Evolutionary conservation across 2,329 filamentous ascomycete species (phyloP).

Genomic region (Atkinsonella texensis): DNA sequence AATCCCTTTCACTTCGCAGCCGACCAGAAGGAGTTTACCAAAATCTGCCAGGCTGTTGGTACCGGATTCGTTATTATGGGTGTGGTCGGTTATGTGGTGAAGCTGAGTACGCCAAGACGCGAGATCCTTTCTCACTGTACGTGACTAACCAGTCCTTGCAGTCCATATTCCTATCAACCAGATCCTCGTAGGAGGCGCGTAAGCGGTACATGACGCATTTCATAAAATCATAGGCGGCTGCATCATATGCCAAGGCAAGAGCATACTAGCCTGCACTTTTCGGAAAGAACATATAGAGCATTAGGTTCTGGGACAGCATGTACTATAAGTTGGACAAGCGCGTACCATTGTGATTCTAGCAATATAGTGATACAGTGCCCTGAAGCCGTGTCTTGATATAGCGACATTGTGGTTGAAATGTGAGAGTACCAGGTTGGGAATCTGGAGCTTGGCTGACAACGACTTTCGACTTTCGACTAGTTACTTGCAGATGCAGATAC

Average conservation of each 20-base stretch:
- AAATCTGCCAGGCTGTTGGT: slow-evolving; percentile 47
- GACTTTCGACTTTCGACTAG: too few relatives aligned
- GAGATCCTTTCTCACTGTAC: neutral
- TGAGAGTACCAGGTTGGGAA: too few relatives aligned
- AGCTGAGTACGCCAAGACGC: slow-evolving; percentile 42
- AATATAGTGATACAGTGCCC: neutral
- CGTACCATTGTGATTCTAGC: neutral
- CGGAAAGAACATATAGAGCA: neutral
- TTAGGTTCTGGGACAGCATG: neutral
- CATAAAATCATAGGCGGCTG: neutral
- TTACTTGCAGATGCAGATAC: too few relatives aligned
- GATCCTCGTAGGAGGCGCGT: slow-evolving; percentile 55
- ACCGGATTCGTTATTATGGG: slow-evolving; percentile 62
- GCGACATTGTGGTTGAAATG: neutral
- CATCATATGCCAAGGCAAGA: neutral
- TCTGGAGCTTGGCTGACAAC: too few relatives aligned
- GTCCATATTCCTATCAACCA: slow-evolving; percentile 62
- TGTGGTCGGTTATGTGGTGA: slow-evolving; percentile 57
- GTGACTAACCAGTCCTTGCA: slow-evolving; percentile 14
- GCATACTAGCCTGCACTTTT: neutral
- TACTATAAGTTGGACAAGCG: neutral
- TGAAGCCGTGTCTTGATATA: slow-evolving; percentile 3
- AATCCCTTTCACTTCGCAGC: slow-evolving; percentile 14
- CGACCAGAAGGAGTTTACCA: slow-evolving; percentile 31
- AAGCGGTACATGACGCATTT: slow-evolving; percentile 15